A percentile compares a stretch with the other conserved stretches of the same genome.
phyloP scores from a whole-genome alignment of 2,329 filamentous ascomycete genomes.

The Fusarium transvaalense region DNA sequence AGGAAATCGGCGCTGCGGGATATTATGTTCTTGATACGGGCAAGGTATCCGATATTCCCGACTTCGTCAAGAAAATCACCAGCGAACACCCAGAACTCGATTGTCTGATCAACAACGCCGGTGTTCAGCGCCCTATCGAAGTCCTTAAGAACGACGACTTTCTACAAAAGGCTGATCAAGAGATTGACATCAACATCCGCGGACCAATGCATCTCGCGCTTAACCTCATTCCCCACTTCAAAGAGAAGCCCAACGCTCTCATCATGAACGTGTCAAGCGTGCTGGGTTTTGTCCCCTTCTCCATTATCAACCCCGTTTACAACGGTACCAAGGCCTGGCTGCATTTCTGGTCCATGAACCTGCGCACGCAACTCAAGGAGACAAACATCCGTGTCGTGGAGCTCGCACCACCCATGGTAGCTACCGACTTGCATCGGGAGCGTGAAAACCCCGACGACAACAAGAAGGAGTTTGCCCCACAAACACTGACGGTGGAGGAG shows the following conservation, averaged over 20 bases:
- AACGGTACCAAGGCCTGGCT: conserved; percentile 71
- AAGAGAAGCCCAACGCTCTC: conserved; percentile 54
- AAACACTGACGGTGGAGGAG: conserved; percentile 61
- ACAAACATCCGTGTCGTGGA: conserved; percentile 63
- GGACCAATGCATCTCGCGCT: conserved; percentile 69
- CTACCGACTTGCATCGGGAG: conserved; percentile 68
- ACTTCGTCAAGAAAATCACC: conserved; percentile 60
- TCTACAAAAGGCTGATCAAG: conserved; percentile 64
- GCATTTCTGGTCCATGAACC: conserved; percentile 68
- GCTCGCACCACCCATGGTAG: conserved; percentile 67
- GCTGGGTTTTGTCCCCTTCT: conserved; percentile 65
- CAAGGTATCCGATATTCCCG: conserved; percentile 56
- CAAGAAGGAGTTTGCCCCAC: conserved; percentile 66
- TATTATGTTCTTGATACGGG: conserved; percentile 68
- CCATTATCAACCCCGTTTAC: conserved; percentile 68
- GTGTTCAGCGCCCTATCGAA: conserved; percentile 67
- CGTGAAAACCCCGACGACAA: conserved; percentile 68
- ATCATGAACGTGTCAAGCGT: conserved; percentile 68
- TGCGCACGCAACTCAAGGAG: conserved; percentile 63
- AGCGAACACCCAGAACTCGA: conserved; percentile 63
- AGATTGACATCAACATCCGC: conserved; percentile 69
- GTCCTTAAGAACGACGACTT: conserved; percentile 58
- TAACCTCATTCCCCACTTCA: conserved; percentile 63
- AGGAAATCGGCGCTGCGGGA: conserved; percentile 59
- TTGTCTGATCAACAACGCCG: conserved; percentile 71